phyloP scores from a whole-genome alignment of 345 rosid genomes.

The Kernera saxatilis region DNA sequence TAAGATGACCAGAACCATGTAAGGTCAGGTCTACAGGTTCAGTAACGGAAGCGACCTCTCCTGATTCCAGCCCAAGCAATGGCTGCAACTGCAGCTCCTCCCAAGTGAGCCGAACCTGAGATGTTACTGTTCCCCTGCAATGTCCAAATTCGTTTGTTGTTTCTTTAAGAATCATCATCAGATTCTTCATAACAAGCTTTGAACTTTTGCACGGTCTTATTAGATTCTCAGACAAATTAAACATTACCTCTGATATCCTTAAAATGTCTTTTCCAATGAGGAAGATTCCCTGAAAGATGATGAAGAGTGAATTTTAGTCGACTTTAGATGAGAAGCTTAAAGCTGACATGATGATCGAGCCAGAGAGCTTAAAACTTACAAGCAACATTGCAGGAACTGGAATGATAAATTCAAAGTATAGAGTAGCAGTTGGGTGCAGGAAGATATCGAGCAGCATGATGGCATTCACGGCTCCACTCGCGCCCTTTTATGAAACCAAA shows the following conservation, averaged over 20 bases:
- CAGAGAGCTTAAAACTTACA: slow-evolving; percentile 41
- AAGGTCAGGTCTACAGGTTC: background rate
- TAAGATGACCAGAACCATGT: slow-evolving; percentile 7
- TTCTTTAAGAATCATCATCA: background rate
- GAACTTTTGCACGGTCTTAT: background rate
- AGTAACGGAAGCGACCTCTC: slow-evolving; percentile 48
- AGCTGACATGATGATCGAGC: background rate
- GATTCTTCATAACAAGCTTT: background rate
- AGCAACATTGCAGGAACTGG: slow-evolving; percentile 81
- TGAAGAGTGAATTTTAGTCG: background rate
- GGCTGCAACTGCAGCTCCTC: slow-evolving; percentile 93
- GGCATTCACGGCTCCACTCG: slow-evolving; percentile 94
- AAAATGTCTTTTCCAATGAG: slow-evolving; percentile 63
- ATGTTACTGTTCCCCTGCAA: slow-evolving; percentile 70
- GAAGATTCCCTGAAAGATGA: slow-evolving; percentile 54
- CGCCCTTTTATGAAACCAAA: slow-evolving; percentile 49
- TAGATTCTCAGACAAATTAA: background rate
- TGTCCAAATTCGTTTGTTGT: slow-evolving; percentile 4
- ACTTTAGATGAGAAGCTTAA: background rate
- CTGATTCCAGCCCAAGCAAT: slow-evolving; percentile 63
- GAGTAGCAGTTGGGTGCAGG: slow-evolving; percentile 67
- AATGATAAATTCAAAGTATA: slow-evolving; percentile 58
- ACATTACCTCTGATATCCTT: slow-evolving; percentile 59
- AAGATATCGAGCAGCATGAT: slow-evolving; percentile 84
- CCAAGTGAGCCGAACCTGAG: slow-evolving; percentile 87